Evolutionary conservation across 164 flowering plant species (phyloP).

Genomic region (Protea cynaroides): DNA sequence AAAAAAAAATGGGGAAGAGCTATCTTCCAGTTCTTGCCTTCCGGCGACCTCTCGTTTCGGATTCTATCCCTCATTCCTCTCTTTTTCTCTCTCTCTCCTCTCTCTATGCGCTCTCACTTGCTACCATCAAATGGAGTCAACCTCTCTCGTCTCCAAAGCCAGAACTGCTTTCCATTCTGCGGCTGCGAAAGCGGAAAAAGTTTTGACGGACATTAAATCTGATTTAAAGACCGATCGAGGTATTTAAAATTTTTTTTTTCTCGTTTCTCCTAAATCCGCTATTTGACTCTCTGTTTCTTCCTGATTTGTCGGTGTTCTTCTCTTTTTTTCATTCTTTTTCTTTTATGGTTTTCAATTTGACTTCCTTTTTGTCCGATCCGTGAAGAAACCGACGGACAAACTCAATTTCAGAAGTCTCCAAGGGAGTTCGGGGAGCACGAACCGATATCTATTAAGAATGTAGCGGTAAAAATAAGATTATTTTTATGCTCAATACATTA

Average conservation of each 20-base stretch:
- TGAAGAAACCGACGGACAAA: constrained; percentile 39
- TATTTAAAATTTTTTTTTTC: constrained; percentile 9
- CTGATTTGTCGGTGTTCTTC: neutral
- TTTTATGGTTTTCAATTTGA: constrained; percentile 1
- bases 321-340: neutral
- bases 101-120: neutral
- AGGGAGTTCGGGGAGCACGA: constrained; percentile 19
- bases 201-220: constrained; percentile 60
- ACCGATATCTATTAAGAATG: constrained; percentile 9
- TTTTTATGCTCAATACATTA: neutral
- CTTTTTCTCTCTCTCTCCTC: neutral
- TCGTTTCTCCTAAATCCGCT: neutral
- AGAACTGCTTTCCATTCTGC: constrained; percentile 91
- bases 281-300: neutral
- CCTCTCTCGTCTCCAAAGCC: constrained; percentile 74
- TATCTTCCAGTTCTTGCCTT: neutral
- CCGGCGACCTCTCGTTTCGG: neutral
- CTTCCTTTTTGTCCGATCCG: constrained; percentile 5
- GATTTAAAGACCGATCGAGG: constrained; percentile 51
- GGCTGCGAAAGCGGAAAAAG: constrained; percentile 88
- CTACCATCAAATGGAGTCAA: constrained; percentile 13
- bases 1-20: neutral
- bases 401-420: constrained; percentile 16
- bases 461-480: constrained; percentile 19
- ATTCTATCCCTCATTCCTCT: constrained; percentile 2